These are phyloP conservation scores for Cicer judaicum DNA, from an alignment of 306 rosid species.

Conservation along the genomic window DNA sequence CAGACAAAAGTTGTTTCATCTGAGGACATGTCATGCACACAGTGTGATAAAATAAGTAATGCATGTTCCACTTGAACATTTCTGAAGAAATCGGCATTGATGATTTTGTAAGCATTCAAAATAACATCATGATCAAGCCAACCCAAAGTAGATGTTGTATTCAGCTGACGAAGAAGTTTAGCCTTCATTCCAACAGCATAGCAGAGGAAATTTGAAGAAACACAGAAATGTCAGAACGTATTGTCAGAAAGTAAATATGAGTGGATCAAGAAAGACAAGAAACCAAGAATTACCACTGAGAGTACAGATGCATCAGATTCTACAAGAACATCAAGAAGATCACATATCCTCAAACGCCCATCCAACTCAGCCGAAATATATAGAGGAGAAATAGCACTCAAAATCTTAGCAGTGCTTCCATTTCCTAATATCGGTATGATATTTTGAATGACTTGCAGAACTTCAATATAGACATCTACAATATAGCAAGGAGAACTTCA, in stretches of 20 bases:
- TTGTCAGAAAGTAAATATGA: conserved; percentile 29
- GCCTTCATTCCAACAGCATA: conserved; percentile 64
- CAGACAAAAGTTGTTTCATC: conserved; percentile 69
- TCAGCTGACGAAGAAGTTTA: conserved; percentile 68
- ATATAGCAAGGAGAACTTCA: conserved; percentile 40
- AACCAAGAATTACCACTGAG: conserved; percentile 60
- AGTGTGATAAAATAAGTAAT: conserved; percentile 81
- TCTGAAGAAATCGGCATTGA: conserved; percentile 65
- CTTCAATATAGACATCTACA: conserved; percentile 71
- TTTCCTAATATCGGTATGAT: conserved; percentile 65
- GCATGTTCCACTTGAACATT: conserved; percentile 63
- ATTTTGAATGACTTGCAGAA: conserved; percentile 64
- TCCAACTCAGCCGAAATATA: conserved; percentile 68
- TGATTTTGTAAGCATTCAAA: conserved; percentile 61
- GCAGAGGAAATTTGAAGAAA: conserved; percentile 24
- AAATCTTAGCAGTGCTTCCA: conserved; percentile 60
- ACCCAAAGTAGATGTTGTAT: conserved; percentile 77
- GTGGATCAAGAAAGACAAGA: conserved; percentile 36
- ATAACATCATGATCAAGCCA: conserved; percentile 76
- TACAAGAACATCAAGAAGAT: conserved; percentile 75
- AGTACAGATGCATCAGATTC: conserved; percentile 65
- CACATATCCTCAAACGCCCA: conserved; percentile 70
- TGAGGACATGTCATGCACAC: conserved; percentile 87
- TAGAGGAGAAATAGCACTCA: conserved; percentile 68
- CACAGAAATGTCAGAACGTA: conserved; percentile 6